phyloP scores from a whole-genome alignment of 1,284 basidiomycete species.

The Pholiota adiposa region DNA sequence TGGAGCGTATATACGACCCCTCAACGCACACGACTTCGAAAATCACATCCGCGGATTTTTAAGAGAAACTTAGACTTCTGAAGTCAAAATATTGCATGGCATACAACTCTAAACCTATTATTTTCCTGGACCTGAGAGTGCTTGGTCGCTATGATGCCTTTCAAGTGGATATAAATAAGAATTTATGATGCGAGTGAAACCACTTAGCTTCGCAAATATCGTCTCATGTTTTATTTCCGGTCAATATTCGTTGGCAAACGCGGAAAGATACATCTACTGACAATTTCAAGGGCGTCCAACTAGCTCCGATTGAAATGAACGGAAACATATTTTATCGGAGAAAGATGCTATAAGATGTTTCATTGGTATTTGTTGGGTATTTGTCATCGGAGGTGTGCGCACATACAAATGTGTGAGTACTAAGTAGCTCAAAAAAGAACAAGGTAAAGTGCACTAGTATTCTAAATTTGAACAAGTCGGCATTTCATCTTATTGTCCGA shows the following conservation, averaged over 20 bases:
- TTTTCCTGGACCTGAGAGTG: not conserved
- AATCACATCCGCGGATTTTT: slow-evolving; percentile 23
- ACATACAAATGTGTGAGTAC: not conserved
- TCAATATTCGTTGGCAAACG: not conserved
- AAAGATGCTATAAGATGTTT: not conserved
- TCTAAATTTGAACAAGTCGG: not conserved
- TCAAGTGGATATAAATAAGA: not conserved
- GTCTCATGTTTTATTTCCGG: not conserved
- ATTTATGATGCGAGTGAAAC: too few relatives aligned
- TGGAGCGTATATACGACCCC: slow-evolving; percentile 7
- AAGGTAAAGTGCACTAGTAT: not conserved
- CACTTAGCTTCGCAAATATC: too few relatives aligned
- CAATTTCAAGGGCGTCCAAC: not conserved
- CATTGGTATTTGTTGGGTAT: not conserved
- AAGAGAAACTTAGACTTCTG: slow-evolving; percentile 15
- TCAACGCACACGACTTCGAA: slow-evolving; percentile 5
- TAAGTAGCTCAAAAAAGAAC: not conserved
- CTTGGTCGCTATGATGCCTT: not conserved
- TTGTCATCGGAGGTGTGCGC: not conserved
- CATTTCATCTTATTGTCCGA: not conserved
- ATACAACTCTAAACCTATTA: not conserved
- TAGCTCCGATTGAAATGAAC: not conserved
- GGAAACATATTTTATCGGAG: not conserved
- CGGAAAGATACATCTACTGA: slow-evolving; percentile 3
- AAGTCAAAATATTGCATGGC: not conserved